These are phyloP conservation scores for Suillus sp. DNA, from an alignment of 768 basidiomycete genomes.

Conservation along the genomic window DNA sequence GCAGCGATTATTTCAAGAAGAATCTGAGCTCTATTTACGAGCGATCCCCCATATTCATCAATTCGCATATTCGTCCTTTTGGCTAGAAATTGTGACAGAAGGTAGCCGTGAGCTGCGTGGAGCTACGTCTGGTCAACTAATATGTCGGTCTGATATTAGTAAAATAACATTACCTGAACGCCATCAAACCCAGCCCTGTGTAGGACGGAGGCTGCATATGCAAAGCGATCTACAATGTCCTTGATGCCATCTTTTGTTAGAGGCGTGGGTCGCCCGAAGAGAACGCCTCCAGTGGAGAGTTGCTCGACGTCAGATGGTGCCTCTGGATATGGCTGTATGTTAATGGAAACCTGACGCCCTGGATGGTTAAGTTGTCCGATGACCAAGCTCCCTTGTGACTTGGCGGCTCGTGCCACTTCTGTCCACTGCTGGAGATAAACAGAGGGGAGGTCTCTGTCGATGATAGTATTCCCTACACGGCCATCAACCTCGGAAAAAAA, in stretches of 20 bases:
- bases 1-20: conserved; percentile 48
- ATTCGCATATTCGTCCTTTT: conserved; percentile 45
- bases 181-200: conserved; percentile 69
- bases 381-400: conserved; percentile 32
- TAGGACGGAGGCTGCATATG: conserved; percentile 55
- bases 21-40: conserved; percentile 55
- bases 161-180: conserved; percentile 40
- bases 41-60: conserved; percentile 59
- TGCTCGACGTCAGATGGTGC: conserved; percentile 37
- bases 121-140: conserved; percentile 28
- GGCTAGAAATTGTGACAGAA: conserved; percentile 52
- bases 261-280: conserved; percentile 35
- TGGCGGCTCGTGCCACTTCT: conserved; percentile 33
- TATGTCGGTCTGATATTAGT: background rate
- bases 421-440: conserved; percentile 26
- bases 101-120: conserved; percentile 46
- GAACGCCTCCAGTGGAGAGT: conserved; percentile 33
- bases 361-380: conserved; percentile 37
- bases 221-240: conserved; percentile 53
- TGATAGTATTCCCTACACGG: conserved; percentile 33
- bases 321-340: conserved; percentile 38
- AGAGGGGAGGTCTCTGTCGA: conserved; percentile 30
- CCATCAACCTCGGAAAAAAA: conserved; percentile 1
- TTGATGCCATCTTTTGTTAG: conserved; percentile 51
- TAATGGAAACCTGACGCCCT: conserved; percentile 37